Percentiles rank a stretch among this genome's conserved stretches.
phyloP scores from a whole-genome alignment of 352 stramenopile species.

The Plasmopara muralis region DNA sequence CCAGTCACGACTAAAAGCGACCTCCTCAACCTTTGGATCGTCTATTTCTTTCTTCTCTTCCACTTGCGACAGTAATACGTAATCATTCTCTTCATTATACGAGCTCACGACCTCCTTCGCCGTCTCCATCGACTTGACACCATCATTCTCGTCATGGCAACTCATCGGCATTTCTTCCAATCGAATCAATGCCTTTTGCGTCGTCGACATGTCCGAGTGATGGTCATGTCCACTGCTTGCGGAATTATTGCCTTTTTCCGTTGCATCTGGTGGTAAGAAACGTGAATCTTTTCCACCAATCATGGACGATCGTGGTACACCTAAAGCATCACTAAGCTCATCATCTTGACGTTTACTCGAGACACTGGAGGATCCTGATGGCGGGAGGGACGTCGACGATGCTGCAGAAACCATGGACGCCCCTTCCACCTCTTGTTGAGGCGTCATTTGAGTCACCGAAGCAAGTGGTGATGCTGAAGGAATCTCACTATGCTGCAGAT shows the following conservation, averaged over 20 bases:
- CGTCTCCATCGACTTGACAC: neutral
- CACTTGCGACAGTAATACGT: slow-evolving; percentile 5
- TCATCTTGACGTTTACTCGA: slow-evolving; percentile 32
- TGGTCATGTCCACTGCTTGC: slow-evolving; percentile 1
- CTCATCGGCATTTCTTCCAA: slow-evolving; percentile 2
- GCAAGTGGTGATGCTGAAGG: neutral
- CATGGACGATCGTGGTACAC: slow-evolving; percentile 17
- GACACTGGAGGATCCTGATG: slow-evolving; percentile 11
- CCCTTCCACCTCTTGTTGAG: slow-evolving; percentile 6
- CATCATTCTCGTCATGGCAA: neutral
- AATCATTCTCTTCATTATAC: slow-evolving; percentile 6
- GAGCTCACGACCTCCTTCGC: slow-evolving; percentile 1
- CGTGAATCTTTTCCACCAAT: neutral
- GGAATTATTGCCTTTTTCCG: neutral
- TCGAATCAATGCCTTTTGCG: slow-evolving; percentile 15
- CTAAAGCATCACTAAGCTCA: slow-evolving; percentile 54
- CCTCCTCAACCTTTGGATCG: slow-evolving; percentile 5
- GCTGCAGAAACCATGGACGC: slow-evolving; percentile 17
- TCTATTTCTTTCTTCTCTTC: slow-evolving; percentile 26
- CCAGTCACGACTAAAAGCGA: neutral
- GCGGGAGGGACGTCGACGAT: slow-evolving; percentile 23
- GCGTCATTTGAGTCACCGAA: slow-evolving; percentile 5
- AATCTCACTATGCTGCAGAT: slow-evolving; percentile 4
- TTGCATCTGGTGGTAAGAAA: neutral
- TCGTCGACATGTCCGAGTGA: slow-evolving; percentile 3